A percentile compares a stretch with the other conserved stretches of the same genome.
phyloP scores from a whole-genome alignment of 306 rosid species.

The Trifolium repens region DNA sequence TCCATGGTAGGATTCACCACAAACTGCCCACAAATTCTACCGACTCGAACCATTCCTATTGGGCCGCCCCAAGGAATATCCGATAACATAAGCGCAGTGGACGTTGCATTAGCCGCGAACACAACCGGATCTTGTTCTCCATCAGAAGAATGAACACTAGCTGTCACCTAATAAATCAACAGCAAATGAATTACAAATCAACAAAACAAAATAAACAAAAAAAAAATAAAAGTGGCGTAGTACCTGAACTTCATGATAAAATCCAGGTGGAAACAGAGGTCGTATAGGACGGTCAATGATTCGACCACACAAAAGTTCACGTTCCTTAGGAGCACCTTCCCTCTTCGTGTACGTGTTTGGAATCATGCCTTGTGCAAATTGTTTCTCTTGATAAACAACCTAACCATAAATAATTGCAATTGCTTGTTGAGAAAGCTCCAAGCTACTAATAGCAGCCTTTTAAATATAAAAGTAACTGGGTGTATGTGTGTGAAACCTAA shows the following conservation, averaged over 20 bases:
- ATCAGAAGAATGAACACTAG: constrained; percentile 91
- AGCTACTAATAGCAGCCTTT: not conserved
- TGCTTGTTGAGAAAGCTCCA: not conserved
- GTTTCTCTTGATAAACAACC: constrained; percentile 99
- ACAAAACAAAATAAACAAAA: constrained; percentile 13
- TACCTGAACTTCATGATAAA: constrained; percentile 98
- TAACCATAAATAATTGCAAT: constrained; percentile 32
- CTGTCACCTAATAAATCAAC: constrained; percentile 60
- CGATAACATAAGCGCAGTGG: constrained; percentile 95
- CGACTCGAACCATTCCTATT: constrained; percentile 88
- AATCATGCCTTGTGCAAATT: constrained; percentile 86
- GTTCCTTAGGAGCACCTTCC: constrained; percentile 97
- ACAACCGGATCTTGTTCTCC: constrained; percentile 95
- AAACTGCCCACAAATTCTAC: constrained; percentile 80
- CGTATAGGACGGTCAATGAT: constrained; percentile 91
- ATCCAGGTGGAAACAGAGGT: constrained; percentile 87
- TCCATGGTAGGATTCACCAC: constrained; percentile 89
- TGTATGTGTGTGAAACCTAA: not conserved
- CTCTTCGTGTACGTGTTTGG: constrained; percentile 82
- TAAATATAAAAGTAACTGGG: not conserved
- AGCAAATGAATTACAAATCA: constrained; percentile 11
- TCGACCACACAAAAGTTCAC: constrained; percentile 89
- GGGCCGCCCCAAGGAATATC: constrained; percentile 99
- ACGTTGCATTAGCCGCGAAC: constrained; percentile 87
- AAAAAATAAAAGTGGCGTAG: constrained; percentile 28